Conservation (phyloP, 1,284 basidiomycete species). For the Cryptococcus maquisensis region DNA sequence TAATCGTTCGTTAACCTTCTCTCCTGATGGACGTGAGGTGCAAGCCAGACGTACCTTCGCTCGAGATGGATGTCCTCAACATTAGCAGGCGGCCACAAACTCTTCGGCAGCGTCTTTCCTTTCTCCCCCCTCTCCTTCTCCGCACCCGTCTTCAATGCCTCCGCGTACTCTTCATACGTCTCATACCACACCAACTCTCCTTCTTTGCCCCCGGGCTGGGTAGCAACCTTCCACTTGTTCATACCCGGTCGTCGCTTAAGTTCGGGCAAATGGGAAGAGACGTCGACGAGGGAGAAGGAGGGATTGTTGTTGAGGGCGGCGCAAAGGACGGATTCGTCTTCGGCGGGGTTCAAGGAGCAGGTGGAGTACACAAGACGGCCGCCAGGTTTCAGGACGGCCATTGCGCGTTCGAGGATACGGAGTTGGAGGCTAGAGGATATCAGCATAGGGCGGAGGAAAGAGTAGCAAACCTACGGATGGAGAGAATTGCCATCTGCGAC, state of each 20-base stretch:
- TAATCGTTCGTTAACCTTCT: slow-evolving; percentile 36
- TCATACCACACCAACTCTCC: slow-evolving; percentile 33
- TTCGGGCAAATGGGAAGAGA: slow-evolving; percentile 64
- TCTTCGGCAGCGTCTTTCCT: slow-evolving; percentile 57
- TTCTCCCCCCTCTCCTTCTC: slow-evolving; percentile 35
- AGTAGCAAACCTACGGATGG: slow-evolving; percentile 61
- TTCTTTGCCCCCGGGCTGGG: slow-evolving; percentile 23
- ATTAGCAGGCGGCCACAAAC: slow-evolving; percentile 76
- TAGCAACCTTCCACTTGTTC: slow-evolving; percentile 64
- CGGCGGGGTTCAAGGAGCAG: slow-evolving; percentile 93
- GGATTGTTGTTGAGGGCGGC: slow-evolving; percentile 69
- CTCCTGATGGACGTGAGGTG: neutral
- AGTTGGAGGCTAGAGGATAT: slow-evolving; percentile 66
- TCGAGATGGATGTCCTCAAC: slow-evolving; percentile 60
- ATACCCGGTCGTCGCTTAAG: slow-evolving; percentile 73
- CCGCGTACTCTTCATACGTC: slow-evolving; percentile 31
- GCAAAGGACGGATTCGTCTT: slow-evolving; percentile 95
- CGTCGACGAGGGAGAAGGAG: slow-evolving; percentile 78
- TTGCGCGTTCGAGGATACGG: slow-evolving; percentile 85
- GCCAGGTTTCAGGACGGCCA: slow-evolving; percentile 79
- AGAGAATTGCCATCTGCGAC: slow-evolving; percentile 84
- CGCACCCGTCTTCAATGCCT: slow-evolving; percentile 20
- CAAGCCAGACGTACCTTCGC: slow-evolving; percentile 60
- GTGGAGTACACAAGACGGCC: slow-evolving; percentile 97
- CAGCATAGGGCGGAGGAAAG: neutral